Evolutionary conservation across 2,329 filamentous ascomycete genomes (phyloP).

Genomic region (Coniella lustricola): DNA sequence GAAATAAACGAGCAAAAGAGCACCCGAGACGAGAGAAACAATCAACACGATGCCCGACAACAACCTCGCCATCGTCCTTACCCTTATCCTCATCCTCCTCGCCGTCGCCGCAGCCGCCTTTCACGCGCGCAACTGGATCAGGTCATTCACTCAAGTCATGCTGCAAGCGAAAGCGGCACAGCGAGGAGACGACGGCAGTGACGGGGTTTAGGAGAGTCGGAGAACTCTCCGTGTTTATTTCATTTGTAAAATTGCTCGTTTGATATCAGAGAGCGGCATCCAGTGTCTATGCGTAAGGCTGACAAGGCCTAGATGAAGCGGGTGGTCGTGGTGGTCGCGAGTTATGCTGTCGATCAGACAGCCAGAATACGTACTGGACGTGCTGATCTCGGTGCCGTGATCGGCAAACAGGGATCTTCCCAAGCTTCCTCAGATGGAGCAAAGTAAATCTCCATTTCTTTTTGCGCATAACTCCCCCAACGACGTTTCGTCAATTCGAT

Average conservation of each 20-base stretch:
- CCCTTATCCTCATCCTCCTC: conserved; percentile 22
- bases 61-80: conserved; percentile 24
- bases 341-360: no score
- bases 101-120: conserved; percentile 18
- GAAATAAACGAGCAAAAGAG: no score
- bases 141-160: conserved; percentile 21
- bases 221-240: no score
- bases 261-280: no score
- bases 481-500: background rate
- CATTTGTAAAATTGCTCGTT: no score
- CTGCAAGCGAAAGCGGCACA: conserved; percentile 17
- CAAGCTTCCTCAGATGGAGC: background rate
- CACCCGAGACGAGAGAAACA: background rate
- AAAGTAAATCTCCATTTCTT: background rate
- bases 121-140: conserved; percentile 19
- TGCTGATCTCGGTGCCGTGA: background rate
- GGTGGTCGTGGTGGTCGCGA: no score
- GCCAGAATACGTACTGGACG: no score
- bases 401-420: conserved; percentile 2
- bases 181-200: background rate
- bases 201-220: background rate
- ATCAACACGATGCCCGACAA: conserved; percentile 8
- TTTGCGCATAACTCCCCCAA: background rate
- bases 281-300: no score
- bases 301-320: no score